These are phyloP conservation scores for Forsythia suspensa DNA, from an alignment of 257 asterid species.

Conservation along the genomic window DNA sequence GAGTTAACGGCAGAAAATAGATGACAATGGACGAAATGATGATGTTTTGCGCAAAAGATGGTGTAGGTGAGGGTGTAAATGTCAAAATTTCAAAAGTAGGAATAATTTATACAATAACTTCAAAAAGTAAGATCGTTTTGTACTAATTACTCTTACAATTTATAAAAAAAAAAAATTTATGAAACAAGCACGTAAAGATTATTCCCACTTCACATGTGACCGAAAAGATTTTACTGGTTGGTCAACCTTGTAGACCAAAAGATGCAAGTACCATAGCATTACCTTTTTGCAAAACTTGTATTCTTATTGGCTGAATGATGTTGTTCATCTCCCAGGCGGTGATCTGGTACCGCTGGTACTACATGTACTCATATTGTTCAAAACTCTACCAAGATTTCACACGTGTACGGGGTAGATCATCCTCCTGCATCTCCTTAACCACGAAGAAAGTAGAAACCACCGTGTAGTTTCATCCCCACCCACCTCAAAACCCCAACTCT, in stretches of 20 bases:
- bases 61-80: too few relatives aligned
- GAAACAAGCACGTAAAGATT: too few relatives aligned
- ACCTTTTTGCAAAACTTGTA: neutral
- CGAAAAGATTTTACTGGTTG: neutral
- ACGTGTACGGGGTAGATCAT: neutral
- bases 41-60: too few relatives aligned
- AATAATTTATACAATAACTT: too few relatives aligned
- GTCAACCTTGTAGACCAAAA: neutral
- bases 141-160: too few relatives aligned
- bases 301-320: slow-evolving; percentile 58
- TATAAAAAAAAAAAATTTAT: too few relatives aligned
- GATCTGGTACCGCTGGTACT: neutral
- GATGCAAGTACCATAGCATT: neutral
- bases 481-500: neutral
- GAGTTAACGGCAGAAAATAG: too few relatives aligned
- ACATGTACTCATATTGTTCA: neutral
- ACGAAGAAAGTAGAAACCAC: neutral
- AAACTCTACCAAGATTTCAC: neutral
- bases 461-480: neutral
- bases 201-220: too few relatives aligned
- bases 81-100: too few relatives aligned
- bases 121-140: too few relatives aligned
- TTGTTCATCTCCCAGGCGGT: slow-evolving; percentile 1
- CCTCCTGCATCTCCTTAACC: neutral
- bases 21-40: too few relatives aligned